Conservation (phyloP, 2,329 filamentous ascomycete species). For the Neofusicoccum sp. region DNA sequence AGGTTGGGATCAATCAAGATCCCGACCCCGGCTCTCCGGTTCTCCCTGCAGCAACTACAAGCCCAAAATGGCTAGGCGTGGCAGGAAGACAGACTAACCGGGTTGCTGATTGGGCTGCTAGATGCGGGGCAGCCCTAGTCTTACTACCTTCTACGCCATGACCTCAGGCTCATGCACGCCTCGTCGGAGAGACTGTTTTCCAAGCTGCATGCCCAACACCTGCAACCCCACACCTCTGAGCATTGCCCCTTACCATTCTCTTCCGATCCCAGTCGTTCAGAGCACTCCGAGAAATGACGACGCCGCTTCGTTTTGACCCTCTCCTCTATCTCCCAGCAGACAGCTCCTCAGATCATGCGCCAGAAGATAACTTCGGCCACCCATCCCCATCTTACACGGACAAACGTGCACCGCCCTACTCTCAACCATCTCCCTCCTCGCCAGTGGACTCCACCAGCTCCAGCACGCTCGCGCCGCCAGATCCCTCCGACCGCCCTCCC, state of each 20-base stretch:
- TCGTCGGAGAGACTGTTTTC: not conserved
- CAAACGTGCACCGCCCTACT: not conserved
- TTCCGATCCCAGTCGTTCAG: not conserved
- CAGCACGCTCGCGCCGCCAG: not conserved
- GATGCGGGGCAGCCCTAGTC: not conserved
- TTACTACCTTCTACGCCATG: not conserved
- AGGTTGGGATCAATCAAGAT: not conserved
- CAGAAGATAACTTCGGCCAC: not conserved
- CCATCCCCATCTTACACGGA: not conserved
- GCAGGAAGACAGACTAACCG: not conserved
- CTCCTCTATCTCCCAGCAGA: not conserved
- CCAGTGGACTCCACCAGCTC: not conserved
- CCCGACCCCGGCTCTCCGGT: not conserved
- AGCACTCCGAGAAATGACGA: not conserved
- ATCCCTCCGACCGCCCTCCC: not conserved
- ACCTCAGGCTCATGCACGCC: not conserved
- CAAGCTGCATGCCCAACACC: not conserved
- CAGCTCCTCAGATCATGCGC: too few species aligned
- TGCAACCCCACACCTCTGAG: not conserved
- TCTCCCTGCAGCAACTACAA: not conserved
- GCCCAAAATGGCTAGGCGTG: not conserved
- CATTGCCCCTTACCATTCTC: not conserved
- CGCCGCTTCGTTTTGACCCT: not conserved
- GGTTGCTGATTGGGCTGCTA: not conserved
- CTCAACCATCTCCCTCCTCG: not conserved